Conservation (phyloP, 305 asterid genomes). For the Fraxinus dipetala region DNA sequence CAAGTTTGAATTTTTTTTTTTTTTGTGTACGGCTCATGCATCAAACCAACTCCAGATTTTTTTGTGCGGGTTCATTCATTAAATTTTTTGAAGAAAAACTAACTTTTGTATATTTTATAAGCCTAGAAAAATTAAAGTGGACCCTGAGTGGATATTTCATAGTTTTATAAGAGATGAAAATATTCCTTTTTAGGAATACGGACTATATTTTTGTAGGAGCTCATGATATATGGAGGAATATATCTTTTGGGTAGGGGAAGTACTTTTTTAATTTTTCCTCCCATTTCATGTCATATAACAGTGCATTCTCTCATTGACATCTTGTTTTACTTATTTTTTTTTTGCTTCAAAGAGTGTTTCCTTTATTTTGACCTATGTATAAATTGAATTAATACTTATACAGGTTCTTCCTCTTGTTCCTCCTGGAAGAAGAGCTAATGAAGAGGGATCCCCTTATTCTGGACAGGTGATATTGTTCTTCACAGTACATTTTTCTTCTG, state of each 20-base stretch:
- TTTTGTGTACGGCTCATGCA: neutral
- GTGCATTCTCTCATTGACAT: neutral
- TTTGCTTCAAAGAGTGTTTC: neutral
- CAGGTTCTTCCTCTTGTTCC: constrained; percentile 99
- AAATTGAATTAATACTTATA: constrained; percentile 16
- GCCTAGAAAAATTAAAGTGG: neutral
- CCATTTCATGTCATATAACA: neutral
- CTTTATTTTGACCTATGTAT: neutral
- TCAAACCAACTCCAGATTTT: neutral
- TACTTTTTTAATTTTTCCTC: neutral
- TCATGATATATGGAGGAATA: neutral
- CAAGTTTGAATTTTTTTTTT: neutral
- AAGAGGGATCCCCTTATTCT: constrained; percentile 92
- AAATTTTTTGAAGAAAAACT: neutral
- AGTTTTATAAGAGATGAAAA: neutral
- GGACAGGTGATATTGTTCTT: constrained; percentile 67
- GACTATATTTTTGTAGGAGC: neutral
- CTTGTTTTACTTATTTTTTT: neutral
- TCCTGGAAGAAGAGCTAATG: constrained; percentile 85
- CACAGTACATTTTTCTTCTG: neutral
- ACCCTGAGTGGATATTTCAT: neutral
- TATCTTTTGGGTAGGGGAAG: neutral
- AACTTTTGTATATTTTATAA: neutral
- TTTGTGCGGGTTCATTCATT: neutral
- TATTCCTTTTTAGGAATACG: neutral